Conservation (phyloP, 495 filamentous ascomycete species). For the Wilcoxina mikolae region DNA sequence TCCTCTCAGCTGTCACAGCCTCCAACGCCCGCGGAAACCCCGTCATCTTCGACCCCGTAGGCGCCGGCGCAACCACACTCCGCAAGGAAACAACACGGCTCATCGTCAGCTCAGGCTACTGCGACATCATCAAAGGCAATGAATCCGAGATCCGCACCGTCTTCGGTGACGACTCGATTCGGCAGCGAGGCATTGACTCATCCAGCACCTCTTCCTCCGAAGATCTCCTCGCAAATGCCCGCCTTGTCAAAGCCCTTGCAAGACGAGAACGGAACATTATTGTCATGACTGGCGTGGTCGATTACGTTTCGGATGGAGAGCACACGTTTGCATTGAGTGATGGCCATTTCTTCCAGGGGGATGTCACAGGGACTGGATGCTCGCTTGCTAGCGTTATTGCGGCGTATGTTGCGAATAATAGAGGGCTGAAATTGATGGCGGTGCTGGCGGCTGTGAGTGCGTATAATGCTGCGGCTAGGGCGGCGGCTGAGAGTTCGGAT, state of each 20-base stretch:
- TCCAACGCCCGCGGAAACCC: conserved; percentile 65
- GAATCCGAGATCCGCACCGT: conserved; percentile 76
- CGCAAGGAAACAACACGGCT: conserved; percentile 54
- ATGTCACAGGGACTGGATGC: conserved; percentile 80
- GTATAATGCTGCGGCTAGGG: conserved; percentile 76
- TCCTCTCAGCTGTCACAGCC: conserved; percentile 45
- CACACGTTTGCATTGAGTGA: conserved; percentile 54
- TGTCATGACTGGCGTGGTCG: conserved; percentile 69
- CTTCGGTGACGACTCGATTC: conserved; percentile 32
- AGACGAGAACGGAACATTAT: conserved; percentile 41
- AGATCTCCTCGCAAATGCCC: conserved; percentile 38
- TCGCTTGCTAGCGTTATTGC: conserved; percentile 69
- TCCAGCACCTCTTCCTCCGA: not conserved
- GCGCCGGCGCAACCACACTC: conserved; percentile 66
- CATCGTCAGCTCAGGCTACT: conserved; percentile 60
- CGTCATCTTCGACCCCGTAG: conserved; percentile 81
- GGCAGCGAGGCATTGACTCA: conserved; percentile 74
- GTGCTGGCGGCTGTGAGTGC: conserved; percentile 53
- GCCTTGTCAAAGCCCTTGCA: conserved; percentile 51
- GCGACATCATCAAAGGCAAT: conserved; percentile 88
- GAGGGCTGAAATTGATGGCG: conserved; percentile 48
- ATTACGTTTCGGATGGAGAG: conserved; percentile 64
- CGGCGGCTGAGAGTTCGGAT: conserved; percentile 40
- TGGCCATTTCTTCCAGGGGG: conserved; percentile 61
- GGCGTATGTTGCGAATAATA: conserved; percentile 47